Evolutionary conservation across 2,329 filamentous ascomycete species (phyloP).

Genomic region (Chrysoporthe puriensis): DNA sequence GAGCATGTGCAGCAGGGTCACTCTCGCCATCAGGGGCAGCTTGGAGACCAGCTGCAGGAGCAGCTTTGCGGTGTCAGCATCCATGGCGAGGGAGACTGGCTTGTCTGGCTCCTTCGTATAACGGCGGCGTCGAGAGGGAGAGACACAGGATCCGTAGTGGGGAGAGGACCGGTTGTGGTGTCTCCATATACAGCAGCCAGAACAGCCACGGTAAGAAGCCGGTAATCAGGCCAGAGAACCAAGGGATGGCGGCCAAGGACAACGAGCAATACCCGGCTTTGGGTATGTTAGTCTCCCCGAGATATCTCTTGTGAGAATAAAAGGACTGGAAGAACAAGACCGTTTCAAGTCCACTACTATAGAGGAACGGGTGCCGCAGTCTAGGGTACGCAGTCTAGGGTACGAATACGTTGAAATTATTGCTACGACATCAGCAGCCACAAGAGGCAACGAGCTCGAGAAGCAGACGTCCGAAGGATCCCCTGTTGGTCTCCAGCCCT

Average conservation of each 20-base stretch:
- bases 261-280: not conserved
- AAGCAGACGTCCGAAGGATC: not conserved
- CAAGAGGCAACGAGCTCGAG: not conserved
- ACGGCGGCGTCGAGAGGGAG: not conserved
- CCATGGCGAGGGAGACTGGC: conserved; percentile 9
- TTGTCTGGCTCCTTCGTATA: not conserved
- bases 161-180: not conserved
- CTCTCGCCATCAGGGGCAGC: conserved; percentile 65
- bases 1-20: conserved; percentile 66
- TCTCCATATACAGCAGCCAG: not conserved
- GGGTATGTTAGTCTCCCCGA: not conserved
- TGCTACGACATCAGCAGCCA: not conserved
- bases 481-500: not conserved
- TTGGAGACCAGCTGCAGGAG: conserved; percentile 51
- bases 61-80: conserved; percentile 31
- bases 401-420: not conserved
- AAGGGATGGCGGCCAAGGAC: not conserved
- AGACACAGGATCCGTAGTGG: too few species aligned
- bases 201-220: too few species aligned
- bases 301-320: not conserved
- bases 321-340: not conserved
- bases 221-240: too few species aligned
- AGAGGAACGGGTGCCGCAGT: not conserved
- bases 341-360: too few species aligned
- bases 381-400: not conserved